Evolutionary conservation across 176 grass and related monocot genomes (phyloP).

Genomic region (Zizania latifolia): DNA sequence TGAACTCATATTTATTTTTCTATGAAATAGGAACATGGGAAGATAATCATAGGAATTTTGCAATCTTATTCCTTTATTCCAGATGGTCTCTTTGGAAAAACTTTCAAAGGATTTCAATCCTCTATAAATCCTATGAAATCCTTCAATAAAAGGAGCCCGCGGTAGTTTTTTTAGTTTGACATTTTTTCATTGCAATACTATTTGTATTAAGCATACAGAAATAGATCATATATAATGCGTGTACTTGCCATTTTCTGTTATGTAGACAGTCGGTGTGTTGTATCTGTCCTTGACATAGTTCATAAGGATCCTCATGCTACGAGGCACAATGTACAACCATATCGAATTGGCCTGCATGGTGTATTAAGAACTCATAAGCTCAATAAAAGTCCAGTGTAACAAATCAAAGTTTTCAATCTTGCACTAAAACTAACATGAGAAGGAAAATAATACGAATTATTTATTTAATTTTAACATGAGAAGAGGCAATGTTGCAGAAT

Average conservation of each 20-base stretch:
- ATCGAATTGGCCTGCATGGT: conserved; percentile 48
- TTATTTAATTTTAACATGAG: background rate
- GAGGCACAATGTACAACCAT: conserved; percentile 71
- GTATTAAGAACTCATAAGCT: background rate
- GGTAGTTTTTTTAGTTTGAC: background rate
- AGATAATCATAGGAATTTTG: no score
- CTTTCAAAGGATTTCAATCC: no score
- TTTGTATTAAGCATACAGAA: background rate
- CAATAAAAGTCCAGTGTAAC: background rate
- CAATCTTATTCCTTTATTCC: no score
- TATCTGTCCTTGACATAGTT: conserved; percentile 72
- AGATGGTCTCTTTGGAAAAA: no score
- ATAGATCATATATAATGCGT: background rate
- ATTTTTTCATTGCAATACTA: background rate
- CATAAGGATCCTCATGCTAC: conserved; percentile 59
- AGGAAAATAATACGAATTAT: background rate
- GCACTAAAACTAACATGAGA: background rate
- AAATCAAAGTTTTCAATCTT: background rate
- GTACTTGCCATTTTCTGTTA: conserved; percentile 66
- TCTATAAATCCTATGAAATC: no score
- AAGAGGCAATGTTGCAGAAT: background rate
- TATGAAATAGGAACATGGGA: no score
- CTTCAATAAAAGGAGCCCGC: no score
- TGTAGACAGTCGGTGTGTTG: conserved; percentile 50
- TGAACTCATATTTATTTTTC: no score